Percentiles rank a stretch among this genome's conserved stretches.
These are phyloP conservation scores for Trichophyton schoenleinii DNA, from an alignment of 2,329 filamentous ascomycete genomes.

Conservation along the genomic window DNA sequence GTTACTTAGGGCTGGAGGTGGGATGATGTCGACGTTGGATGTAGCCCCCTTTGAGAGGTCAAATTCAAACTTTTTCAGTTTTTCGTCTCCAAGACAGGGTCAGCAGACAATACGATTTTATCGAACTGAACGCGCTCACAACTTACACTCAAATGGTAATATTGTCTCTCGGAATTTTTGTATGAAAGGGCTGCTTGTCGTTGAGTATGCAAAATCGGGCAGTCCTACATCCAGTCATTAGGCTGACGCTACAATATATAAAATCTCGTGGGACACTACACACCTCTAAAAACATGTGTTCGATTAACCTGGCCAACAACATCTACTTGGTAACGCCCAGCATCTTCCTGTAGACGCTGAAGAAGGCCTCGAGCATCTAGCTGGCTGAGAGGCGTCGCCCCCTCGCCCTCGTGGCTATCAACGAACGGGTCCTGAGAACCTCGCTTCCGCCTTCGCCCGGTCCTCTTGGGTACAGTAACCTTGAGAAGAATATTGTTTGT, in stretches of 20 bases:
- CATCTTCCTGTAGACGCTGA: constrained; percentile 58
- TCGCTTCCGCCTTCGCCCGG: constrained; percentile 71
- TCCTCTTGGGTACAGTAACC: constrained; percentile 73
- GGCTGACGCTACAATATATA: background rate
- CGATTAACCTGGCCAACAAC: constrained; percentile 60
- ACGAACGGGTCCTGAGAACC: constrained; percentile 58
- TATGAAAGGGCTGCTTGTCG: constrained; percentile 56
- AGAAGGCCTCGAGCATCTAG: constrained; percentile 45
- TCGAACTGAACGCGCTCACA: background rate
- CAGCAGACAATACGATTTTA: background rate
- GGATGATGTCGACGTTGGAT: constrained; percentile 57
- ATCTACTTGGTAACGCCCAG: constrained; percentile 52
- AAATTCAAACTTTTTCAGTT: constrained; percentile 54
- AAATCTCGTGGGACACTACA: constrained; percentile 8
- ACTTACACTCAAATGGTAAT: constrained; percentile 56
- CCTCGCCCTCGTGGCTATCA: constrained; percentile 26
- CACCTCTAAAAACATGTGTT: constrained; percentile 74
- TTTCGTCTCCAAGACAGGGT: constrained; percentile 33
- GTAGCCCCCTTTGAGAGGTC: constrained; percentile 48
- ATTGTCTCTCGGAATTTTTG: constrained; percentile 58
- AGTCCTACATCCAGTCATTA: constrained; percentile 38
- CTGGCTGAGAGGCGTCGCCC: constrained; percentile 19
- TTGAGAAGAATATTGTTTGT: constrained; percentile 79
- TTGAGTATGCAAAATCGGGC: constrained; percentile 76
- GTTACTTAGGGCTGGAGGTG: constrained; percentile 66